Evolutionary conservation across 306 rosid species (phyloP), one percentile per base, ranked within the genome.

Genomic region (Rosa lucieae): DNA sequence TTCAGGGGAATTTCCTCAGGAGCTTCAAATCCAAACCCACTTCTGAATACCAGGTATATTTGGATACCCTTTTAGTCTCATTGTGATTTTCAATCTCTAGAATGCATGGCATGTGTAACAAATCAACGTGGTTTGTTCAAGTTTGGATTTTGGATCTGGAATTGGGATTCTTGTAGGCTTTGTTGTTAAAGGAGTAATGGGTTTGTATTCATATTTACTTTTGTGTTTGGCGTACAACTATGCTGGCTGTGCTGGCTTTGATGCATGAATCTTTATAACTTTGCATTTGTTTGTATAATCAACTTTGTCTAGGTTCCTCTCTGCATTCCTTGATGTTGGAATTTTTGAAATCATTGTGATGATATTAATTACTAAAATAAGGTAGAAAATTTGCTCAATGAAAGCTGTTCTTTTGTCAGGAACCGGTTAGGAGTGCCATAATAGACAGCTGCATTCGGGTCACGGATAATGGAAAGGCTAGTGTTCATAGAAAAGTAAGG

Each of bases 381-480:
- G 67, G 58, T 15, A 29, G 68, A 68, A 32, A 42, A 18, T 35
- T 63, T 29, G 42, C 61, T 80, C 73, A 79, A 74, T 70, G 68
- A 73, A 81, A 44, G 26, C 52, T 29, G 63, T 56, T 43, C 11
- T 67, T 77, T 84, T 81, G 21, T 65, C 93, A 94, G 98, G 92
- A 88, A 82, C 91, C 98, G 39, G 77, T 82, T 74, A 89, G 92
- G 85, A 90, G 94, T 84, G 97, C 97, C 67, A 74, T 89, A 68
- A 90, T 92, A 72, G 98, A 94, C 78, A 86, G 88, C 70, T 81
- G 82, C 71, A 86, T 92, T 80, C 90, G 96, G 23, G 94, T 87
- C 76, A 83, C 88, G 3, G 98, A 94, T 82, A 80, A 92, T 75
- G 98, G 98, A 84, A 89, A 93, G 80, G 97, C 90, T 69, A 90